Evolutionary conservation across 805 yeast genomes (phyloP).

Genomic region (Starmerella bombicola): DNA sequence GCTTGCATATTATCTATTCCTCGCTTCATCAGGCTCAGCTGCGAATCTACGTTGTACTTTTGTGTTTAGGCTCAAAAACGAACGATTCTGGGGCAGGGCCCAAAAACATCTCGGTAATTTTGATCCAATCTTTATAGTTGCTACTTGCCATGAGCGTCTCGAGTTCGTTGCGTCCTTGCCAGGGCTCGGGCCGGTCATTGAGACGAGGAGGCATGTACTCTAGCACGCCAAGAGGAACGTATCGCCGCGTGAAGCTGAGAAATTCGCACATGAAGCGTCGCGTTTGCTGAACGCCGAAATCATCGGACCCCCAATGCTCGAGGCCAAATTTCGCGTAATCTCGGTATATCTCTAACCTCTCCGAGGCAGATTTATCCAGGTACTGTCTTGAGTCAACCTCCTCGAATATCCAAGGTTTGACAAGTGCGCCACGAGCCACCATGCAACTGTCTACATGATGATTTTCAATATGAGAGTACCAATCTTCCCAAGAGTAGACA

Average conservation of each 20-base stretch:
- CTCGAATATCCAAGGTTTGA: constrained; percentile 98
- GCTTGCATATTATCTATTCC: no score
- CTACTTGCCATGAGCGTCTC: constrained; percentile 79
- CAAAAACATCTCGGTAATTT: constrained; percentile 84
- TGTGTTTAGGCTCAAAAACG: constrained; percentile 83
- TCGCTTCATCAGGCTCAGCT: no score
- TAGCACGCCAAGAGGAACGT: constrained; percentile 84
- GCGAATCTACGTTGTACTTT: constrained; percentile 66
- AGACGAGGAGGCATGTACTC: constrained; percentile 78
- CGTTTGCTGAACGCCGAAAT: constrained; percentile 76
- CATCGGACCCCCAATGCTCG: constrained; percentile 97
- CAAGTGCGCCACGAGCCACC: constrained; percentile 96
- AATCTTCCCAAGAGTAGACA: constrained; percentile 72
- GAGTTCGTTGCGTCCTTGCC: constrained; percentile 85
- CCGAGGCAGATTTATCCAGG: constrained; percentile 80
- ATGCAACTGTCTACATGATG: constrained; percentile 80
- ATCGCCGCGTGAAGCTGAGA: constrained; percentile 84
- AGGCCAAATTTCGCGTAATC: constrained; percentile 68
- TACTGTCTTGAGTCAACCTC: constrained; percentile 83
- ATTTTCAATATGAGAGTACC: constrained; percentile 57
- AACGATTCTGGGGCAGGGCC: constrained; percentile 73
- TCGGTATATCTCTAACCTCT: constrained; percentile 64
- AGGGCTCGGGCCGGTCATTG: constrained; percentile 86
- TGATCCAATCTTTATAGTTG: constrained; percentile 90
- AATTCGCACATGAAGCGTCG: constrained; percentile 91